Base-by-base conservation (phyloP, 2,329 filamentous ascomycete species). In the Leptographium wingfieldii region DNA sequence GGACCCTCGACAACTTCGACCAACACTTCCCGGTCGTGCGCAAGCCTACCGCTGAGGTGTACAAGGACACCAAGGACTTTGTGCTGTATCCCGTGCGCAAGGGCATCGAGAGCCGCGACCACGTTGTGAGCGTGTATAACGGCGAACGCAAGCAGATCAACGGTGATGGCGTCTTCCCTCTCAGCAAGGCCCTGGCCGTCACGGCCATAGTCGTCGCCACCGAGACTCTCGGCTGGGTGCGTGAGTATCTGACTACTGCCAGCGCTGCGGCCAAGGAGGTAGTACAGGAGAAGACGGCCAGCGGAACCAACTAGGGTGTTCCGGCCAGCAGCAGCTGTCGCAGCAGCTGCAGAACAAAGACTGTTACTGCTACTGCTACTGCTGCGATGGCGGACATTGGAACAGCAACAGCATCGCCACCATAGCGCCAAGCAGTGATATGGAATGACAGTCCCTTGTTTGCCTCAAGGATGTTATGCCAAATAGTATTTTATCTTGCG, bases 31-130 rank as follows among this genome's bases (percentile, higher is more conserved):
- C 88, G 58, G 78, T 81, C 62, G 79, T 92, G 71, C 89, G 86
- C 77, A 86, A 90, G 74, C 84, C 88, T 57, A 88, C 87, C 31
- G 77, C 80, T 65, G 85, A 89, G 71, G 77, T 92, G 58, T 83
- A 83, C 72, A 77, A 77, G 61, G 81, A 84, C 19, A 80, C 87
- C 67, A 80, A 83, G 69, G 77, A 77, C 67, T 73, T 85, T 49
- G 78, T 86, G 60, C 77, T 81, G 63, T 76, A 83, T 63, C 88
- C 88, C 9, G 73, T 85, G 66, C 81, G 81, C 68, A 80, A 86
- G 67, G 81, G 80, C 27, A 67, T 76, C 22, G 80, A 85, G 72
- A 79, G 81, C 65, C 83, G 80, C 71, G 81, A 86, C 60, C 83
- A 86, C 65, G 76, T 86, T 62, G 68, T 81, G 59, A 72, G 74